These are phyloP conservation scores for Colletotrichum sp. DNA, from an alignment of 2,329 filamentous ascomycete genomes.

Conservation along the genomic window DNA sequence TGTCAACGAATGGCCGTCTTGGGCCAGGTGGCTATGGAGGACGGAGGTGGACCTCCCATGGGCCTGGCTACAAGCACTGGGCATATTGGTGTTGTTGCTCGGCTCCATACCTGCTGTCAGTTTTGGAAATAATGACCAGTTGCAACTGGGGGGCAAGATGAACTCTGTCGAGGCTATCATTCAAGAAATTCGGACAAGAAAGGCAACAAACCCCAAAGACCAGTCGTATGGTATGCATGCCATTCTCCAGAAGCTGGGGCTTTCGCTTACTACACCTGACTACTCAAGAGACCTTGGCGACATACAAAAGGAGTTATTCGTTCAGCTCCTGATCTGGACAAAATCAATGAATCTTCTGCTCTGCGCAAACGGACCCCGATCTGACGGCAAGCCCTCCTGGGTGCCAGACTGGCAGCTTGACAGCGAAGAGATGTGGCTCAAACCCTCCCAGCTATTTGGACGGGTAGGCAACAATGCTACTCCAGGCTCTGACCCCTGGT, in stretches of 20 bases:
- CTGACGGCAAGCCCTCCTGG: neutral
- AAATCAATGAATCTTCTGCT: neutral
- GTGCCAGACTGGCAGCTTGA: neutral
- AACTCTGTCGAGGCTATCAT: neutral
- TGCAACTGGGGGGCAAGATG: neutral
- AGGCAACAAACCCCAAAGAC: neutral
- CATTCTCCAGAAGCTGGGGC: neutral
- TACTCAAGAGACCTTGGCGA: neutral
- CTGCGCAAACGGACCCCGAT: neutral
- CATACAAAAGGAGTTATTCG: neutral
- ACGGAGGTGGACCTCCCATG: too few relatives aligned
- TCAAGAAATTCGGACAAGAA: neutral
- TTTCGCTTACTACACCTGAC: neutral
- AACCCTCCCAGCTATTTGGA: neutral
- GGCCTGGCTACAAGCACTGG: neutral
- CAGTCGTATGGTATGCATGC: neutral
- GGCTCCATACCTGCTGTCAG: neutral
- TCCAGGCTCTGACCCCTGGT: neutral
- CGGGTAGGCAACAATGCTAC: neutral
- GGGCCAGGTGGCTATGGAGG: too few relatives aligned
- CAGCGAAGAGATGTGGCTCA: neutral
- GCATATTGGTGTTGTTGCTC: neutral
- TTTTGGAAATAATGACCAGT: neutral
- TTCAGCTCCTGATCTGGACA: neutral
- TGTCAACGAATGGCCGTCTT: too few relatives aligned